A percentile compares a stretch with the other conserved stretches of the same genome.
Conservation (phyloP, 768 basidiomycete genomes). For the Saitozyma sp. region DNA sequence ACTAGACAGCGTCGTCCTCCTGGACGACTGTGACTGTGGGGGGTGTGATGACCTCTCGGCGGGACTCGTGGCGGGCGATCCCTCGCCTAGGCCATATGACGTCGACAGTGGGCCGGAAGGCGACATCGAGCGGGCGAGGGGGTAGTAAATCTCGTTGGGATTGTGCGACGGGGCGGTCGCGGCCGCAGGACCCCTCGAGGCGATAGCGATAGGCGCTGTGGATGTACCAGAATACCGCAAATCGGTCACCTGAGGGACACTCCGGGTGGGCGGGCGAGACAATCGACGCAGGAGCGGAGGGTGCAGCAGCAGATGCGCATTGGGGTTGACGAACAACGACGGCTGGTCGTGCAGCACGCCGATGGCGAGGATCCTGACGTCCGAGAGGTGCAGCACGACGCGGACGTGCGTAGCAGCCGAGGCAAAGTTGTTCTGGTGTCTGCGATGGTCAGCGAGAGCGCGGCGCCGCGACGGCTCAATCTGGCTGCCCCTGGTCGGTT, state of each 20-base stretch:
- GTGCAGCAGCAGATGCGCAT: conserved; percentile 48
- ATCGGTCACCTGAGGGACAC: not conserved
- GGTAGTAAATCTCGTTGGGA: conserved; percentile 38
- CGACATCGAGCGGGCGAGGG: conserved; percentile 27
- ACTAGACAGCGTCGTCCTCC: not conserved
- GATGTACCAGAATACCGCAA: no score
- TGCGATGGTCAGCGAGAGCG: conserved; percentile 6
- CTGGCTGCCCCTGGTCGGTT: not conserved
- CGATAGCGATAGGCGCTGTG: no score
- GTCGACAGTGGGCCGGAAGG: conserved; percentile 25
- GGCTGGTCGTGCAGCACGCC: conserved; percentile 37
- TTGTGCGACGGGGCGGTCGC: conserved; percentile 1
- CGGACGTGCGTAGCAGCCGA: conserved; percentile 37
- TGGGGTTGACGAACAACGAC: conserved; percentile 47
- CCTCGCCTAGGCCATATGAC: conserved; percentile 15
- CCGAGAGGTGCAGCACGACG: conserved; percentile 41
- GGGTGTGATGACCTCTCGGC: no score
- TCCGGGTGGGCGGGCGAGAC: not conserved
- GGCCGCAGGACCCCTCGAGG: not conserved
- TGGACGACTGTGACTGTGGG: no score
- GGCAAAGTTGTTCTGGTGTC: conserved; percentile 49
- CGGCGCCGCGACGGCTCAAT: not conserved
- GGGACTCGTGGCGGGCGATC: not conserved
- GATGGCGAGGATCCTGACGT: conserved; percentile 44
- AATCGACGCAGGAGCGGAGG: conserved; percentile 36